phyloP scores from a whole-genome alignment of 352 stramenopile genomes.

The Pythium periplocum region DNA sequence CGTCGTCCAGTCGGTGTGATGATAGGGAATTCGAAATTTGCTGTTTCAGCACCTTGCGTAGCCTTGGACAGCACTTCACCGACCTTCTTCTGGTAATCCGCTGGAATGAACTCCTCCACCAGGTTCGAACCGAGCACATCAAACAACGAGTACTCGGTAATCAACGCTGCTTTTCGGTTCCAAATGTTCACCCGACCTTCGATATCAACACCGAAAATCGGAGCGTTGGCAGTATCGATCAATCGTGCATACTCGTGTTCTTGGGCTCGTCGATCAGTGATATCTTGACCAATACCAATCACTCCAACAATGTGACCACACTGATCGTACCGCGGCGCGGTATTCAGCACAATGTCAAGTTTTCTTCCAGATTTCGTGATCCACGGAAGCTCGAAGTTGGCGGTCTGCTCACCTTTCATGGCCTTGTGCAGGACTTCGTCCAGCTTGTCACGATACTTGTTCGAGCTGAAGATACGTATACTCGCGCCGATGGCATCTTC shows the following conservation, averaged over 20 bases:
- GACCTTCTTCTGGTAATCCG: slow-evolving; percentile 39
- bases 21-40: slow-evolving; percentile 52
- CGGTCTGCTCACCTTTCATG: slow-evolving; percentile 18
- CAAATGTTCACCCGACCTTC: slow-evolving; percentile 60
- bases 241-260: slow-evolving; percentile 10
- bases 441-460: slow-evolving; percentile 18
- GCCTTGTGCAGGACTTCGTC: slow-evolving; percentile 15
- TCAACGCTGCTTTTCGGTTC: slow-evolving; percentile 64
- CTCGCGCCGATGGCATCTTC: slow-evolving; percentile 27
- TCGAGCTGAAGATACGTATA: slow-evolving; percentile 29
- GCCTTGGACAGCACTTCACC: slow-evolving; percentile 45
- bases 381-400: slow-evolving; percentile 15
- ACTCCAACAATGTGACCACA: slow-evolving; percentile 24
- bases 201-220: slow-evolving; percentile 68
- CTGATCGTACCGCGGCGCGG: slow-evolving; percentile 22
- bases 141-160: slow-evolving; percentile 55
- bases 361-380: slow-evolving; percentile 25
- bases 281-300: slow-evolving; percentile 24
- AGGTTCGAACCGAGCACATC: slow-evolving; percentile 84
- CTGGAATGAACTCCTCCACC: slow-evolving; percentile 67
- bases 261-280: slow-evolving; percentile 9
- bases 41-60: slow-evolving; percentile 42
- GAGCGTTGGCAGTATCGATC: slow-evolving; percentile 25
- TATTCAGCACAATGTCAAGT: slow-evolving; percentile 27
- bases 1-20: slow-evolving; percentile 53